phyloP scores from a whole-genome alignment of 2,329 filamentous ascomycete species.

The Fragosphaeria purpurea region DNA sequence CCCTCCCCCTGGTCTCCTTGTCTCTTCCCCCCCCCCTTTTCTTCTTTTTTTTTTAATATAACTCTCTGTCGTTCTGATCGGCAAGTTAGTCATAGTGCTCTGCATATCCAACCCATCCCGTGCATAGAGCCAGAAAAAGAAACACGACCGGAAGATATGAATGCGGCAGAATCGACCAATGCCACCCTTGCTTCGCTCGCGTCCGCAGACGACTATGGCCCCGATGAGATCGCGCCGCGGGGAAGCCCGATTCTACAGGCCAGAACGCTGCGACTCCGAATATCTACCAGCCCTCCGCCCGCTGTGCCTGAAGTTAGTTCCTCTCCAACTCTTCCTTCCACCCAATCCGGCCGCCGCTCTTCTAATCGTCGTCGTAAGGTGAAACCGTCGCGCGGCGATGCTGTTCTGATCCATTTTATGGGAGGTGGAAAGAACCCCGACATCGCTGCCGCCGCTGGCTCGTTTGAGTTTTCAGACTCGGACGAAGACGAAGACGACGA shows the following conservation, averaged over 20 bases:
- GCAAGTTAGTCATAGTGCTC: no score
- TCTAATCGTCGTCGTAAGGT: constrained; percentile 45
- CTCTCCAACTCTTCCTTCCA: constrained; percentile 16
- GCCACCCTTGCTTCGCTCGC: constrained; percentile 11
- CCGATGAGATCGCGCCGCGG: constrained; percentile 32
- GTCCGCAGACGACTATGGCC: constrained; percentile 29
- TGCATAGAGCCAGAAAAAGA: constrained; percentile 17
- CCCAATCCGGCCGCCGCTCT: constrained; percentile 30
- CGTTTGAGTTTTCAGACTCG: constrained; percentile 32
- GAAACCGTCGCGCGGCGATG: constrained; percentile 50
- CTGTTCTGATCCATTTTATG: constrained; percentile 56
- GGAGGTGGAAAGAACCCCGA: constrained; percentile 54
- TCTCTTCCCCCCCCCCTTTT: not conserved
- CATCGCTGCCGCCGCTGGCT: constrained; percentile 40
- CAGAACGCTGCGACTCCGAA: constrained; percentile 33
- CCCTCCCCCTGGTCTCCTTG: not conserved
- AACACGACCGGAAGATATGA: constrained; percentile 24
- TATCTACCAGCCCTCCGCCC: constrained; percentile 41
- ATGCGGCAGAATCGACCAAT: constrained; percentile 26
- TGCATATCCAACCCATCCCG: constrained; percentile 2
- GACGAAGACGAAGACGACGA: constrained; percentile 1
- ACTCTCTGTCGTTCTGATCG: no score
- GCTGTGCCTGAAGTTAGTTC: constrained; percentile 35
- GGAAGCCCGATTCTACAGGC: constrained; percentile 28
- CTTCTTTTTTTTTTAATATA: not conserved